Base-by-base conservation (phyloP, 805 yeast species). In the Hanseniaspora lachancei region DNA sequence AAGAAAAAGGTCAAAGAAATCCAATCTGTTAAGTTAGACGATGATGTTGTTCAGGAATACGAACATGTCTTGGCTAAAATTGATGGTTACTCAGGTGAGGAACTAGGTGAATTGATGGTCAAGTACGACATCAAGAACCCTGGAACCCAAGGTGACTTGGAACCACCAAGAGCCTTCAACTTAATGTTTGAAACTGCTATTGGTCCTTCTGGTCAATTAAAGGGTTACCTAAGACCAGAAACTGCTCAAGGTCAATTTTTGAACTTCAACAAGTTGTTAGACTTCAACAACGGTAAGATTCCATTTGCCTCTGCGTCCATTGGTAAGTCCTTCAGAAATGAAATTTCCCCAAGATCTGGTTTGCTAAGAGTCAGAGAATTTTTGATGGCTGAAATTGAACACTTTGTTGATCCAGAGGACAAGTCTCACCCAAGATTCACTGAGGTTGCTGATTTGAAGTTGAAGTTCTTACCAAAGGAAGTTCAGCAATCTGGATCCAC, bases 231-330 rank as follows among this genome's bases (percentile, higher is more conserved):
- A 68, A 83, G 99, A 73, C 99, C 99, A 59, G 99, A 93, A 76
- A 93, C 99, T 60, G 99, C 99, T 27, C 99, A 93, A 77, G 99
- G 99, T 67, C 98, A 93, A 75, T 93, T 93, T 71, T 77, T 93
- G 68, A 93, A 93, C 78, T 93, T 93, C 74, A 80, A 81, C 76
- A 95, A 91, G 73, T 77, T 93, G 66, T 79, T 88, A 64, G 98
- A 93, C 66, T 86, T 82, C 77, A 93, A 93, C 80, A 93, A 93
- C 74, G 82, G 84, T 71, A 86, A 82, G 71, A 89, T 95, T 91
- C 99, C 99, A 58, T 93, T 93, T 72, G 99, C 99, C n/a, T 88
- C 96, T 60, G 98, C 98, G 53, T 86, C 97, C 40, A 88, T 93
- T 66, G 99, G 99, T 68, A 93, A 93, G 73, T 89, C 97, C 15